Evolutionary conservation across 352 stramenopile species (phyloP).

Genomic region (Pythium utonaiense): DNA sequence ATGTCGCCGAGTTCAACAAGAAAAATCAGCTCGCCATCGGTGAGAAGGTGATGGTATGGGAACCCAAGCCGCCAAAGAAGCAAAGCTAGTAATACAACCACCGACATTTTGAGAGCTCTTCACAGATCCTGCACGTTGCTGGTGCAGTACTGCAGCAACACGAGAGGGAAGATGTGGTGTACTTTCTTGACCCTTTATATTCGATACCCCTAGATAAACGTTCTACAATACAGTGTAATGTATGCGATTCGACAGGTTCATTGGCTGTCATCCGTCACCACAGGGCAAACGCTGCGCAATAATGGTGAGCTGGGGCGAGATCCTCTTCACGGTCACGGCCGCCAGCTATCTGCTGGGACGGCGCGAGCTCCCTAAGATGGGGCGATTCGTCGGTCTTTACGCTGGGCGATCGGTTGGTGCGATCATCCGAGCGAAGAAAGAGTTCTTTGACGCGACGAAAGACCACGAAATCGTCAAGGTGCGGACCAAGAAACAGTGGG

Average conservation of each 20-base stretch:
- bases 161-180: neutral
- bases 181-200: neutral
- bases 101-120: neutral
- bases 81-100: neutral
- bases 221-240: no score
- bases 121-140: no score
- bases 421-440: constrained; percentile 73
- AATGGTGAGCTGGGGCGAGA: constrained; percentile 70
- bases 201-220: no score
- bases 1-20: constrained; percentile 50
- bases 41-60: constrained; percentile 14
- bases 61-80: constrained; percentile 1
- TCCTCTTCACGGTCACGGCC: constrained; percentile 64
- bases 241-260: no score
- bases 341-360: constrained; percentile 63
- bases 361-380: constrained; percentile 70
- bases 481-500: no score
- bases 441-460: constrained; percentile 81
- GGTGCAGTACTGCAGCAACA: neutral
- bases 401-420: constrained; percentile 59
- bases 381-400: constrained; percentile 54
- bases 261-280: no score
- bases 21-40: constrained; percentile 49
- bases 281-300: no score
- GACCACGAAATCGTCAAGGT: constrained; percentile 79